Conservation (phyloP, 768 basidiomycete genomes). For the Suillus fuscotomentosus region DNA sequence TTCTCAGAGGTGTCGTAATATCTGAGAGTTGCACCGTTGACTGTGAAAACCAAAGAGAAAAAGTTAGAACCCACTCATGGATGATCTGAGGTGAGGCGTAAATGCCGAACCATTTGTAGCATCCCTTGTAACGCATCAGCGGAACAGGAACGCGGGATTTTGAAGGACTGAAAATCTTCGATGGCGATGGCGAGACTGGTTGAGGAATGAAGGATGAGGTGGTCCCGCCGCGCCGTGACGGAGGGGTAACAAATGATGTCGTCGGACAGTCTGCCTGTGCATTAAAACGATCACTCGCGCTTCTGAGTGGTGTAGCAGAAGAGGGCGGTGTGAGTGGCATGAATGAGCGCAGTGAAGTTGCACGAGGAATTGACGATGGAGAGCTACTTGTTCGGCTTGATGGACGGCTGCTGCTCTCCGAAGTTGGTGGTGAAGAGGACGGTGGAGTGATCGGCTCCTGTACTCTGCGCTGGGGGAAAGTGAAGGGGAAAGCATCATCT, state of each 20-base stretch:
- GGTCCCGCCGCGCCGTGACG: slow-evolving; percentile 48
- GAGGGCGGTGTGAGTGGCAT: slow-evolving; percentile 25
- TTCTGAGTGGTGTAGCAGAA: slow-evolving; percentile 36
- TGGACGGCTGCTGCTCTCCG: slow-evolving; percentile 8
- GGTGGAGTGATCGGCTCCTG: slow-evolving; percentile 12
- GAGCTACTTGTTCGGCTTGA: slow-evolving; percentile 24
- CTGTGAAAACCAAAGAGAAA: slow-evolving; percentile 34
- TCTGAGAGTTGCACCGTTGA: slow-evolving; percentile 37
- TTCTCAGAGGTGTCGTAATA: slow-evolving; percentile 33
- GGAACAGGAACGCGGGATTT: slow-evolving; percentile 40
- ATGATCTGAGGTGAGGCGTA: slow-evolving; percentile 47
- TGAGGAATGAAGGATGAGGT: slow-evolving; percentile 64
- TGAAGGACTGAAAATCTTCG: slow-evolving; percentile 23
- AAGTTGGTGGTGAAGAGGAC: slow-evolving; percentile 9
- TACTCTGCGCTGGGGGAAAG: slow-evolving; percentile 19
- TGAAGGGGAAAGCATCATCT: slow-evolving; percentile 22
- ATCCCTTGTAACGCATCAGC: slow-evolving; percentile 24
- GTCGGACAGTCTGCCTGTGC: slow-evolving; percentile 22
- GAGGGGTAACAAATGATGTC: slow-evolving; percentile 45
- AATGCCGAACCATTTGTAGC: slow-evolving; percentile 60
- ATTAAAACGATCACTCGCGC: slow-evolving; percentile 26
- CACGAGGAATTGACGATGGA: slow-evolving; percentile 54
- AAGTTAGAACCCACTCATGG: slow-evolving; percentile 60
- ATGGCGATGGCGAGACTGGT: slow-evolving; percentile 46
- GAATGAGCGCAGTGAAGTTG: slow-evolving; percentile 35